Conservation (phyloP, 163 green algal species). For the Chloromonas sp. region DNA sequence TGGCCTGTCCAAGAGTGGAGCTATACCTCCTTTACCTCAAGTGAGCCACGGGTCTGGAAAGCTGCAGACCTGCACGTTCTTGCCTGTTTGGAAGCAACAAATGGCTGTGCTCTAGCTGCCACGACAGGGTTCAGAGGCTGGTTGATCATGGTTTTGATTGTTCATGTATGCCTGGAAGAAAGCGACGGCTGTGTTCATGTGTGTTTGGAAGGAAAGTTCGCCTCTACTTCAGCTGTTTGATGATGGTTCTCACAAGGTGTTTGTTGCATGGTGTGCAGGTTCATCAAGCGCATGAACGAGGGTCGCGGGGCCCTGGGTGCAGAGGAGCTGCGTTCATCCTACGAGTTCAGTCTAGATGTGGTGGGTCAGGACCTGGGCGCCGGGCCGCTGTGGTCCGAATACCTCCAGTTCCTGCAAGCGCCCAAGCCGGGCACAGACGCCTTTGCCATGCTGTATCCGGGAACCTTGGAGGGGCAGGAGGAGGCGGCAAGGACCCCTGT, state of each 20-base stretch:
- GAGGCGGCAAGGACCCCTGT: slow-evolving; percentile 49
- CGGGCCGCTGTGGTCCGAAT: slow-evolving; percentile 72
- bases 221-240: no score
- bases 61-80: no score
- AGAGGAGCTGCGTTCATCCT: slow-evolving; percentile 53
- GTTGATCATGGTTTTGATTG: no score
- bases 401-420: slow-evolving; percentile 67
- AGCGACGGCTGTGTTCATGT: no score
- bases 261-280: background rate
- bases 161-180: no score
- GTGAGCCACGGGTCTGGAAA: background rate
- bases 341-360: slow-evolving; percentile 81
- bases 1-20: slow-evolving; percentile 65
- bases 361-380: slow-evolving; percentile 65
- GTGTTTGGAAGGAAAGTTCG: no score
- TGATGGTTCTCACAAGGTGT: no score
- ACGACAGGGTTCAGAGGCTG: no score
- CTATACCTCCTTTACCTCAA: slow-evolving; percentile 70
- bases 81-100: background rate
- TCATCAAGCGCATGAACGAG: slow-evolving; percentile 13
- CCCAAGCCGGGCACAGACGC: slow-evolving; percentile 51
- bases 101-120: background rate
- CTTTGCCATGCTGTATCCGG: slow-evolving; percentile 54
- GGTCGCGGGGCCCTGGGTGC: background rate
- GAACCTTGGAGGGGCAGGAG: slow-evolving; percentile 59